These are phyloP conservation scores for Sclerospora graminicola DNA, from an alignment of 352 stramenopile species.

Conservation along the genomic window DNA sequence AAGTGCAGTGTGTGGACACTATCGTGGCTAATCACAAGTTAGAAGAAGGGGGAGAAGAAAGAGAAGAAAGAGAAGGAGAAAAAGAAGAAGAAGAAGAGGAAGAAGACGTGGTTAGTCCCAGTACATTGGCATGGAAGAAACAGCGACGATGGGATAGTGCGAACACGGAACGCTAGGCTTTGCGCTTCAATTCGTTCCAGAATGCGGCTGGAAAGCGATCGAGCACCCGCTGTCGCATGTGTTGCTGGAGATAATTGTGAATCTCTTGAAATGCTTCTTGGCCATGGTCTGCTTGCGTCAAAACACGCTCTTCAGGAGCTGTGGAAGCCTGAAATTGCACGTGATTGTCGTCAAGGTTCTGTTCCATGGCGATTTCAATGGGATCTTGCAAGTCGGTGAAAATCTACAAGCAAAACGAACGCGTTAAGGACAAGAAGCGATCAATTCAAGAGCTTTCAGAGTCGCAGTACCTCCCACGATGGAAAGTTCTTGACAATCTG, in stretches of 20 bases:
- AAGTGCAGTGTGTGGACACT: constrained; percentile 51
- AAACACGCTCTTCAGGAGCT: constrained; percentile 14
- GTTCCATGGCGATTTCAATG: constrained; percentile 36
- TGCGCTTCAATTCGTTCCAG: constrained; percentile 55
- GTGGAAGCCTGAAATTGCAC: constrained; percentile 29
- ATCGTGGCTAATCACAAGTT: constrained; percentile 11
- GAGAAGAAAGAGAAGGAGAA: too few relatives aligned
- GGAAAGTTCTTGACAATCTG: constrained; percentile 56
- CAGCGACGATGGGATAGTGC: constrained; percentile 7
- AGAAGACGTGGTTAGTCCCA: constrained; percentile 13
- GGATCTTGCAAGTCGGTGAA: constrained; percentile 42
- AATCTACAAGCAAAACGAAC: constrained; percentile 31
- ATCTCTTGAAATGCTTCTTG: constrained; percentile 40
- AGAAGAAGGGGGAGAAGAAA: neutral
- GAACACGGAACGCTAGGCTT: neutral
- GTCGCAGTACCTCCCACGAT: constrained; percentile 59
- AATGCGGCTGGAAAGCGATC: constrained; percentile 43
- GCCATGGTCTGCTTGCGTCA: constrained; percentile 45
- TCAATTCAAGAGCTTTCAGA: too few relatives aligned
- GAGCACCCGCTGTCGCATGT: constrained; percentile 57
- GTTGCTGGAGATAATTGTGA: constrained; percentile 41
- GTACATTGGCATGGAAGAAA: constrained; percentile 20
- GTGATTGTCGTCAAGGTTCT: constrained; percentile 39
- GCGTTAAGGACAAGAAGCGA: too few relatives aligned
- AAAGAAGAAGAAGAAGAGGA: constrained; percentile 13